phyloP scores from a whole-genome alignment of 495 filamentous ascomycete genomes.

The Pyrenula massariospora region DNA sequence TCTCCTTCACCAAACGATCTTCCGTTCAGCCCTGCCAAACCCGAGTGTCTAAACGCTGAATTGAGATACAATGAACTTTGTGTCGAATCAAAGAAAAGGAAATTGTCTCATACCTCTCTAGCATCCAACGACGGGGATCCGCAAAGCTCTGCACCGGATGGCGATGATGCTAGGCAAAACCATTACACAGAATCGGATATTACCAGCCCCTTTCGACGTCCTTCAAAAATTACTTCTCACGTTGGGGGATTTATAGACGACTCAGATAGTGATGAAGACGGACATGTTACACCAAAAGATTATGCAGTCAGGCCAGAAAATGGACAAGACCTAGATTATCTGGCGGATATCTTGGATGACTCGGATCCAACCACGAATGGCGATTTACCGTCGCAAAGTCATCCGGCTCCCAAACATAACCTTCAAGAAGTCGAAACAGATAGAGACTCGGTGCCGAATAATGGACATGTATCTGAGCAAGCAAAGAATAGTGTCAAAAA shows the following conservation, averaged over 20 bases:
- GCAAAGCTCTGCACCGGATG: background rate
- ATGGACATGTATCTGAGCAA: too few relatives aligned
- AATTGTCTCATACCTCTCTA: slow-evolving; percentile 10
- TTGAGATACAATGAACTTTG: slow-evolving; percentile 39
- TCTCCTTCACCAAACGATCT: slow-evolving; percentile 7
- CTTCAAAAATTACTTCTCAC: background rate
- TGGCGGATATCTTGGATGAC: background rate
- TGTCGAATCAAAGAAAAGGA: slow-evolving; percentile 32
- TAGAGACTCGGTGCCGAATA: background rate
- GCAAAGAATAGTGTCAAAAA: background rate
- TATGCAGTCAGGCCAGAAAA: background rate
- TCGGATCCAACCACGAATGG: background rate
- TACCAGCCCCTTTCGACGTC: slow-evolving; percentile 19
- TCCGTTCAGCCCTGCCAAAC: slow-evolving; percentile 9
- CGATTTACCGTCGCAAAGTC: background rate
- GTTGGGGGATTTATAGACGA: slow-evolving; percentile 38
- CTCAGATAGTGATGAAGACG: slow-evolving; percentile 54
- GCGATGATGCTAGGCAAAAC: background rate
- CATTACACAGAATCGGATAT: slow-evolving; percentile 7
- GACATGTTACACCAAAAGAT: background rate
- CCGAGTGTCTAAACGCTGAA: slow-evolving; percentile 14
- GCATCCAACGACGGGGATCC: background rate
- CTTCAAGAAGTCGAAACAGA: background rate
- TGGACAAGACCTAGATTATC: background rate
- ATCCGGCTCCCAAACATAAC: too few relatives aligned